Conservation (phyloP, 2,329 filamentous ascomycete species). For the Didymella sp. region DNA sequence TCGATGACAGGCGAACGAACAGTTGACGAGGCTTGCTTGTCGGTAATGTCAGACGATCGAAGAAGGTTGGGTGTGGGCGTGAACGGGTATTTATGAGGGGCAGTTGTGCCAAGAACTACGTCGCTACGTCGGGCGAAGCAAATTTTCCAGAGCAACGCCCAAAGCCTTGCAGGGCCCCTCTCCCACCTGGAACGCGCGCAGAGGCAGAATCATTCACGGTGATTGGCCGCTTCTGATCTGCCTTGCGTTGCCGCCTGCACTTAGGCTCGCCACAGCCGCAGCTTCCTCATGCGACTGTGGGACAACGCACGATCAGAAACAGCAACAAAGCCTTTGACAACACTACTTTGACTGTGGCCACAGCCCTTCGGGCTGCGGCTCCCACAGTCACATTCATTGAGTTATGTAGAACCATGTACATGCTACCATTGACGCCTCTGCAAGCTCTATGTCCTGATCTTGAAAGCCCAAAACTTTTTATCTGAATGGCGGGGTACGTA, state of each 20-base stretch:
- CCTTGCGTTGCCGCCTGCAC: constrained; percentile 27
- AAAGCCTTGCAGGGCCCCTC: constrained; percentile 21
- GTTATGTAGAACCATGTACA: background rate
- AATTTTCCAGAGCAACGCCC: constrained; percentile 14
- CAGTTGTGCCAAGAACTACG: background rate
- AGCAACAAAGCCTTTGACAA: constrained; percentile 5
- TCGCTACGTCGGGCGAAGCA: background rate
- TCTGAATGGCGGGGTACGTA: background rate
- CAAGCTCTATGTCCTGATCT: background rate
- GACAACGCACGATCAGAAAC: constrained; percentile 1
- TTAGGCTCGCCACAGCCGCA: constrained; percentile 32
- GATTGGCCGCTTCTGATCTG: constrained; percentile 24
- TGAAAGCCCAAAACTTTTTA: constrained; percentile 1
- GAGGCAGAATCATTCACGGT: constrained; percentile 4
- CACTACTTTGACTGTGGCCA: background rate
- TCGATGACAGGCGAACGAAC: background rate
- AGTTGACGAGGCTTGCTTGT: background rate
- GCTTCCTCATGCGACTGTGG: constrained; percentile 29
- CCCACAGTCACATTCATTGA: background rate
- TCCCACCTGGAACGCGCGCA: constrained; percentile 12
- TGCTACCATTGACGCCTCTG: background rate
- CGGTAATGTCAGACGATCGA: background rate
- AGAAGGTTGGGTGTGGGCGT: background rate
- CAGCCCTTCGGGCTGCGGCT: background rate
- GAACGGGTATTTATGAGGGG: background rate